These are phyloP conservation scores for Pythium dissotocum DNA, from an alignment of 352 stramenopile genomes.

Conservation along the genomic window DNA sequence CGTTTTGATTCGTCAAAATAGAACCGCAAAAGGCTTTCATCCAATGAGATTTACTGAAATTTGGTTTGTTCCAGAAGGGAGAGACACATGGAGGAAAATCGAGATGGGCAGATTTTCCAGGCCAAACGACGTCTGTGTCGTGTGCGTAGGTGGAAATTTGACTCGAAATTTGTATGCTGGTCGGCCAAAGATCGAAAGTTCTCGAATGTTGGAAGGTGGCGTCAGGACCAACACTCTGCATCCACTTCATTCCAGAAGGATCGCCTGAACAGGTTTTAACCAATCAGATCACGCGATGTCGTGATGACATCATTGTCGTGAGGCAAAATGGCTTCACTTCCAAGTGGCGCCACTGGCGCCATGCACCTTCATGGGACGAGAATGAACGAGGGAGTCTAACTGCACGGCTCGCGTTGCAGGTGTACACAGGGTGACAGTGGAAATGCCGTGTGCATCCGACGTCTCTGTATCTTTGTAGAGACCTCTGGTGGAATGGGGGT, in stretches of 20 bases:
- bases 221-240: conserved; percentile 14
- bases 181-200: conserved; percentile 24
- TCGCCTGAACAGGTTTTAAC: conserved; percentile 14
- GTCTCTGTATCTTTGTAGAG: not conserved
- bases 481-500: not conserved
- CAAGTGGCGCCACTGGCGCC: conserved; percentile 4
- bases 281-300: conserved; percentile 17
- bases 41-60: conserved; percentile 12
- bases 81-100: conserved; percentile 12
- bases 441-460: not conserved
- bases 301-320: conserved; percentile 18
- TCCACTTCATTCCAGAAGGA: not conserved
- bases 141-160: not conserved
- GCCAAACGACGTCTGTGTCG: conserved; percentile 21
- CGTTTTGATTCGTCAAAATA: conserved; percentile 19
- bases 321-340: conserved; percentile 22
- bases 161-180: conserved; percentile 27
- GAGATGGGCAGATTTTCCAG: conserved; percentile 12
- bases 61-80: conserved; percentile 18
- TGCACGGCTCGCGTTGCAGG: not conserved
- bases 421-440: not conserved
- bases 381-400: not conserved
- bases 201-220: conserved; percentile 21
- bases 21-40: not conserved
- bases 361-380: not conserved